These are phyloP conservation scores for Saccharomycopsis sp. DNA, from an alignment of 805 yeast species.

Conservation along the genomic window DNA sequence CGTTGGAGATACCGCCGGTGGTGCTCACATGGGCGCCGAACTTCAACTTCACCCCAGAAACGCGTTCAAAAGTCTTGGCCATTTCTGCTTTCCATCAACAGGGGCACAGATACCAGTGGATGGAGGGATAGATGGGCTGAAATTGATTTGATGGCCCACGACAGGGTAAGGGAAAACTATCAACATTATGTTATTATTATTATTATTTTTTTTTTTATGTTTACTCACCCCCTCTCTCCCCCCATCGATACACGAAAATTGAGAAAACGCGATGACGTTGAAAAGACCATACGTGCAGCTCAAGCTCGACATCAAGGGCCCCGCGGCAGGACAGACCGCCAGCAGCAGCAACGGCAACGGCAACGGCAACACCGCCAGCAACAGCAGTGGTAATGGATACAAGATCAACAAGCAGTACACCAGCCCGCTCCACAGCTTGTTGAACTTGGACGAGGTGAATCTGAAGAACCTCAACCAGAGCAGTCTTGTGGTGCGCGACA, in stretches of 20 bases:
- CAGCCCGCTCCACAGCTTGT: slow-evolving; percentile 11
- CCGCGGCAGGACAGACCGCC: slow-evolving; percentile 1
- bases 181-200: background rate
- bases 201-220: background rate
- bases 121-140: too few species aligned
- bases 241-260: background rate
- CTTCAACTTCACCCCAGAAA: slow-evolving; percentile 26
- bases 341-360: background rate
- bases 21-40: slow-evolving; percentile 89
- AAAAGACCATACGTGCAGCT: slow-evolving; percentile 12
- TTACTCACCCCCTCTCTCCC: background rate
- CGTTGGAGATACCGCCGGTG: slow-evolving; percentile 69
- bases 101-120: too few species aligned
- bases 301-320: slow-evolving; percentile 13
- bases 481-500: slow-evolving; percentile 6
- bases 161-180: too few species aligned
- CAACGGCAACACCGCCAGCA: background rate
- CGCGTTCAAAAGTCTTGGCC: slow-evolving; percentile 6
- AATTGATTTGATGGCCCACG: too few species aligned
- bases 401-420: too few species aligned
- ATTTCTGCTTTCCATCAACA: background rate
- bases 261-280: background rate
- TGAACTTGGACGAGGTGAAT: slow-evolving; percentile 19
- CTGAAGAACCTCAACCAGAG: slow-evolving; percentile 3
- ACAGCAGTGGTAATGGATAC: slow-evolving; percentile 1